Base-by-base conservation (phyloP, 306 rosid species). In the Heteromeles arbutifolia region DNA sequence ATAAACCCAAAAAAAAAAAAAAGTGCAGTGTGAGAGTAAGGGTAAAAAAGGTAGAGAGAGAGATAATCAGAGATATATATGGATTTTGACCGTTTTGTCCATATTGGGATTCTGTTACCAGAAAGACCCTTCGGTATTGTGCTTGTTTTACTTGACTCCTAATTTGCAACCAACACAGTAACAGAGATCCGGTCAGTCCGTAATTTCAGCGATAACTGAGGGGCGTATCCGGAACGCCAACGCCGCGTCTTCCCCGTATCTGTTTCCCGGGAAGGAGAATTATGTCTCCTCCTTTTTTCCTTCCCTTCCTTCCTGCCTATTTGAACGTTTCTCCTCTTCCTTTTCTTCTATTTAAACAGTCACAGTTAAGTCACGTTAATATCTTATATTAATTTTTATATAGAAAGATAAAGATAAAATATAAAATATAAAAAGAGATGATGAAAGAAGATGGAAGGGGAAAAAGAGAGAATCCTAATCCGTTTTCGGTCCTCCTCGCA, bases 81-180 rank as follows among this genome's bases (percentile, higher is more conserved):
- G 34, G 66, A 78, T 78, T 73, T 78, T 62, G 74, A 73, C 44
- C 77, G 67, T 82, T 85, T 82, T 81, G 80, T 79, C 90, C 72
- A 81, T 82, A 82, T 81, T 52, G 37, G 87, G 84, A 68, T 56
- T 63, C 79, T 29, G 74, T 81, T 81, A 78, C 87, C 75, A 50
- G 66, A 81, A 73, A 13, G 18, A 34, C 70, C 79, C 85, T 67
- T 80, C 48, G 32, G 9, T n/a, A 68, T 59, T 75, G 59, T 32
- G 14, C 63, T 67, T 57, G 22, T 61, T 67, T 76, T 39, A 25
- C 54, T 62, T 6, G 29, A 19, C 58, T 67, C 53, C 24, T 15
- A 29, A 15, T 76, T 19, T 44, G 67, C 19, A 80, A 77, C 79
- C 31, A 69, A 25, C 41, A 64, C 75, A 3, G 63, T 50, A 37